These are phyloP conservation scores for Arthrobotrys musiformis DNA, from an alignment of 2,329 filamentous ascomycete species.

Conservation along the genomic window DNA sequence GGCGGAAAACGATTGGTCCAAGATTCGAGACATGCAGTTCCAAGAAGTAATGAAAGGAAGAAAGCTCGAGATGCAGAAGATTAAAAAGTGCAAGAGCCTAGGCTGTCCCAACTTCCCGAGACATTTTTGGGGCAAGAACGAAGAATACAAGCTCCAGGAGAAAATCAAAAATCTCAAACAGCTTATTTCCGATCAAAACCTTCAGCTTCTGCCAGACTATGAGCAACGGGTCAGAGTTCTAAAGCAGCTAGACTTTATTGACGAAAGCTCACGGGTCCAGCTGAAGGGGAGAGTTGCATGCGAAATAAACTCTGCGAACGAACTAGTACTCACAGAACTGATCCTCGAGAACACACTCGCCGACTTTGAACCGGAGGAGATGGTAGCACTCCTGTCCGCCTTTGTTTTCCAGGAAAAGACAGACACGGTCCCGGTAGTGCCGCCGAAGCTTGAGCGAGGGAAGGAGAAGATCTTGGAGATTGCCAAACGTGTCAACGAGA, in stretches of 20 bases:
- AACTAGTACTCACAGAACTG: conserved; percentile 93
- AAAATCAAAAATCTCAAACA: conserved; percentile 88
- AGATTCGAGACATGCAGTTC: conserved; percentile 82
- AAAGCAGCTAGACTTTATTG: conserved; percentile 90
- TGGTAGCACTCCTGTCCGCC: conserved; percentile 88
- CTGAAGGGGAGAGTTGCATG: conserved; percentile 98
- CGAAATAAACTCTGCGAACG: conserved; percentile 96
- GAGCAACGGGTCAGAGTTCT: conserved; percentile 93
- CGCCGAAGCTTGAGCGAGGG: conserved; percentile 81
- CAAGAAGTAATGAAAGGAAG: conserved; percentile 82
- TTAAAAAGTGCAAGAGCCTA: conserved; percentile 74
- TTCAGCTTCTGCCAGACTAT: conserved; percentile 94
- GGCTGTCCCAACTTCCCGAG: conserved; percentile 83
- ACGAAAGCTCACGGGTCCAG: conserved; percentile 85
- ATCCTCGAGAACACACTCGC: conserved; percentile 97
- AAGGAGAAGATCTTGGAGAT: conserved; percentile 88
- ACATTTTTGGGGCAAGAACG: conserved; percentile 95
- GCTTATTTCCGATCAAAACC: conserved; percentile 93
- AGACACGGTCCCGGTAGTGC: conserved; percentile 80
- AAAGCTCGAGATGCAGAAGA: conserved; percentile 70
- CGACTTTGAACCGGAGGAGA: conserved; percentile 94
- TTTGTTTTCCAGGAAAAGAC: conserved; percentile 99
- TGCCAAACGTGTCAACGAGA: conserved; percentile 88
- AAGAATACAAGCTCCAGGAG: conserved; percentile 95
- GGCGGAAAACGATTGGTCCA: conserved; percentile 84